Percentiles rank a stretch among this genome's conserved stretches.
These are phyloP conservation scores for Arthrinium phaeospermum DNA, from an alignment of 2,329 filamentous ascomycete genomes.

Conservation along the genomic window DNA sequence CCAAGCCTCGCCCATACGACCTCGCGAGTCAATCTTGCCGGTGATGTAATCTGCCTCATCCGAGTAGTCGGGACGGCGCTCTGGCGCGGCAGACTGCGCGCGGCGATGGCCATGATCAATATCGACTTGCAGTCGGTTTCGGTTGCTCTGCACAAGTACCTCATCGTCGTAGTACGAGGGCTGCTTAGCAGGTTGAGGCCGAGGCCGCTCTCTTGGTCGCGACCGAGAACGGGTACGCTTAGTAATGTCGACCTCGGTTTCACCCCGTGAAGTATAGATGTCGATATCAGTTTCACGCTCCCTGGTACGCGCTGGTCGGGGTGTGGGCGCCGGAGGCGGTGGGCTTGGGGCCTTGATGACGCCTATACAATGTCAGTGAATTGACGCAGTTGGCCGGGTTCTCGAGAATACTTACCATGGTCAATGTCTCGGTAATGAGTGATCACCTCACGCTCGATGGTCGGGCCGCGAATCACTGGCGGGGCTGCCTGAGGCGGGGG, in stretches of 20 bases:
- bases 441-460: constrained; percentile 86
- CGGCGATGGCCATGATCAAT: constrained; percentile 48
- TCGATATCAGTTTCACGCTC: constrained; percentile 67
- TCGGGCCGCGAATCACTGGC: constrained; percentile 73
- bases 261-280: constrained; percentile 59
- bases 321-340: constrained; percentile 55
- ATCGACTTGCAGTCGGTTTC: constrained; percentile 53
- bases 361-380: constrained; percentile 42
- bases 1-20: constrained; percentile 74
- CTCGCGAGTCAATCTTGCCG: constrained; percentile 61
- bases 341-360: constrained; percentile 50
- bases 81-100: constrained; percentile 56
- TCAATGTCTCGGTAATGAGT: constrained; percentile 88
- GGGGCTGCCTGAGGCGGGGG: constrained; percentile 66
- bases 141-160: constrained; percentile 65
- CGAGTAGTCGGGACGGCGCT: constrained; percentile 56
- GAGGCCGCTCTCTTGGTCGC: constrained; percentile 23
- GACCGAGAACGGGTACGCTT: constrained; percentile 45
- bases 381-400: neutral
- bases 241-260: constrained; percentile 64
- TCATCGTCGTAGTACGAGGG: constrained; percentile 58
- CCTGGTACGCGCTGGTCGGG: constrained; percentile 52
- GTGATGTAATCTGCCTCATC: constrained; percentile 71
- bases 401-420: constrained; percentile 66
- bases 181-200: constrained; percentile 44